Evolutionary conservation across 2,329 filamentous ascomycete genomes (phyloP).

Genomic region (Mycocentrospora acerina): DNA sequence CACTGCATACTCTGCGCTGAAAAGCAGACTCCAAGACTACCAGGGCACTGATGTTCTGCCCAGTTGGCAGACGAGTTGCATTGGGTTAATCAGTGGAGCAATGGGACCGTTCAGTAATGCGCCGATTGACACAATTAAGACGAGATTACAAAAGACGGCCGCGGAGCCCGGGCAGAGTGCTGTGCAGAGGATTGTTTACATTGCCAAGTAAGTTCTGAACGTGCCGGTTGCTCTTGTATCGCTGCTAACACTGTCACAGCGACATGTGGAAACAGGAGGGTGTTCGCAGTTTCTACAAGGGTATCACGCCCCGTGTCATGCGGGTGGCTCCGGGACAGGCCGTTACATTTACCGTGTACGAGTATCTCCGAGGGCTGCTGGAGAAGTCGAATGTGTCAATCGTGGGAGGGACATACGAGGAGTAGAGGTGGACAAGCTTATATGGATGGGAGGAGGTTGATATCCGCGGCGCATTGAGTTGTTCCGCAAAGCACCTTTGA

Average conservation of each 20-base stretch:
- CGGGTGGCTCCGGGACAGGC: conserved; percentile 94
- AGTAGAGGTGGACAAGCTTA: conserved; percentile 35
- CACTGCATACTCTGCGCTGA: conserved; percentile 94
- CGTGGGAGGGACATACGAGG: conserved; percentile 52
- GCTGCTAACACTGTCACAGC: conserved; percentile 20
- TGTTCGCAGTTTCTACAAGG: conserved; percentile 95
- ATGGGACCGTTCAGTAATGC: conserved; percentile 97
- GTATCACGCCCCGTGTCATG: conserved; percentile 97
- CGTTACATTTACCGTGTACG: conserved; percentile 65
- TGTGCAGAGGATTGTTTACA: conserved; percentile 72
- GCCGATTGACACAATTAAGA: conserved; percentile 99
- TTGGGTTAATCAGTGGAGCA: conserved; percentile 87
- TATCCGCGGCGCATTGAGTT: conserved; percentile 11
- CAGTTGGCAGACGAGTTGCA: conserved; percentile 84
- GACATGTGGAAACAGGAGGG: conserved; percentile 78
- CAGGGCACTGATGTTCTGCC: conserved; percentile 77
- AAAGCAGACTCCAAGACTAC: conserved; percentile 69
- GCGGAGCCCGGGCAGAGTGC: conserved; percentile 80
- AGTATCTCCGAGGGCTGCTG: conserved; percentile 53
- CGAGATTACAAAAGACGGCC: conserved; percentile 85
- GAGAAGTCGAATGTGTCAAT: conserved; percentile 51
- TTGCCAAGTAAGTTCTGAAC: conserved; percentile 57
- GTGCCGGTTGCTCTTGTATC: background rate
- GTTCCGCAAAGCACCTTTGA: conserved; percentile 3
- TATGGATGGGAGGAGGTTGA: no score